phyloP scores from a whole-genome alignment of 2,329 filamentous ascomycete species.

The Diaporthe vexans region DNA sequence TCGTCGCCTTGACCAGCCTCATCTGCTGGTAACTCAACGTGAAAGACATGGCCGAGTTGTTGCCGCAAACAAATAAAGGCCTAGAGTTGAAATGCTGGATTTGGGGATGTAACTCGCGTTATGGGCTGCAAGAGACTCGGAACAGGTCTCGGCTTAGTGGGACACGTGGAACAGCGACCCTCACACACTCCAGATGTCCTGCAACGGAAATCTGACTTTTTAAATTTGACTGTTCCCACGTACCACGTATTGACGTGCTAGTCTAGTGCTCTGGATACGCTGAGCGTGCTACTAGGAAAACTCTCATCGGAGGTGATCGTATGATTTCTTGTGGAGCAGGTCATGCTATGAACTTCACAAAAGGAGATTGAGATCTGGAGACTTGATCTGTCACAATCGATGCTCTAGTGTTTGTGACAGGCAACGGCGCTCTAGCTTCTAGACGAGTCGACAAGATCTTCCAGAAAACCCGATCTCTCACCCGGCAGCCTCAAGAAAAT shows the following conservation, averaged over 20 bases:
- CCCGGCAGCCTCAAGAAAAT: not conserved
- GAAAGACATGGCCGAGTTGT: conserved; percentile 36
- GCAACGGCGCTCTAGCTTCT: not conserved
- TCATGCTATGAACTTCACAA: conserved; percentile 5
- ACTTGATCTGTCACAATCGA: conserved; percentile 8
- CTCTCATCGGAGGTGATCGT: conserved; percentile 30
- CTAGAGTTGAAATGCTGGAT: not conserved
- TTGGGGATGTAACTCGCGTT: not conserved
- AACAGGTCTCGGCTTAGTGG: not conserved
- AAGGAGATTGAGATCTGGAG: conserved; percentile 12
- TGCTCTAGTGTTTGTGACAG: not conserved
- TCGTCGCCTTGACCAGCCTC: conserved; percentile 76
- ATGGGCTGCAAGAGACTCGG: not conserved
- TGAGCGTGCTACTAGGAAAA: conserved; percentile 8
- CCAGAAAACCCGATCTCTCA: not conserved
- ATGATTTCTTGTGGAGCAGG: conserved; percentile 38
- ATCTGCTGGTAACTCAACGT: conserved; percentile 68
- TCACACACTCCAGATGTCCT: not conserved
- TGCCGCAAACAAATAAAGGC: not conserved
- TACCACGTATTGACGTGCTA: not conserved
- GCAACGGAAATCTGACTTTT: not conserved
- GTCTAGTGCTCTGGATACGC: not conserved
- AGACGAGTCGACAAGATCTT: conserved; percentile 13
- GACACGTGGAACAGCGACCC: not conserved
- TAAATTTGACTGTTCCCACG: not conserved